Percentiles rank a stretch among this genome's conserved stretches.
phyloP scores from a whole-genome alignment of 768 basidiomycete genomes.

The Cubamyces lactineus region DNA sequence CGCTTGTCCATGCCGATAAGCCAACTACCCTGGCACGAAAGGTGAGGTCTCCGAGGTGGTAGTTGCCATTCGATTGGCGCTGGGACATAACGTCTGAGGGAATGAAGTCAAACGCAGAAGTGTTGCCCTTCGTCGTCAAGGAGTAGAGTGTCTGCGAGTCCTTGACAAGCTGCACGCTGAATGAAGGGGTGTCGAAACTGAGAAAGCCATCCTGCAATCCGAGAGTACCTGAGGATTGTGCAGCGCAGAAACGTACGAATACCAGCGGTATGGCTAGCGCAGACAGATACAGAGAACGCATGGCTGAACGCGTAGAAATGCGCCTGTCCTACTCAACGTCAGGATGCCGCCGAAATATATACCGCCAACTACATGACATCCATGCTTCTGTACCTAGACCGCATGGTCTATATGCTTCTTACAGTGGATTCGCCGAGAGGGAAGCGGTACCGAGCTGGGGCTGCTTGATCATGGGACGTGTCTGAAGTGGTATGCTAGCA shows the following conservation, averaged over 20 bases:
- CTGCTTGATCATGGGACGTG: not conserved
- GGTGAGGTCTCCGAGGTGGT: slow-evolving; percentile 60
- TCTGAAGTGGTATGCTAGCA: too few species aligned
- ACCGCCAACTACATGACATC: not conserved
- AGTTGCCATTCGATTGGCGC: slow-evolving; percentile 50
- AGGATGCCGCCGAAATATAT: not conserved
- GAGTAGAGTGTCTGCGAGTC: slow-evolving; percentile 61
- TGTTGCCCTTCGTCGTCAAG: slow-evolving; percentile 41
- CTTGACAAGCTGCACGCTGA: slow-evolving; percentile 52
- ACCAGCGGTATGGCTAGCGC: not conserved
- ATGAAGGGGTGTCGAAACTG: slow-evolving; percentile 48
- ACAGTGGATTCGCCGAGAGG: not conserved
- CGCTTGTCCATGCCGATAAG: slow-evolving; percentile 48
- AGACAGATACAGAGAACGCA: not conserved
- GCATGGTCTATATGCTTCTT: slow-evolving; percentile 1
- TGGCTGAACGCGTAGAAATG: not conserved
- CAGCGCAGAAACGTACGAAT: not conserved
- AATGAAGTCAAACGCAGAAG: slow-evolving; percentile 51
- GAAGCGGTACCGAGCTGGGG: not conserved
- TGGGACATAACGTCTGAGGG: slow-evolving; percentile 53
- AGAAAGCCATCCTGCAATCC: slow-evolving; percentile 52
- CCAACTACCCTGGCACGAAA: slow-evolving; percentile 53
- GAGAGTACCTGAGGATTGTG: slow-evolving; percentile 36
- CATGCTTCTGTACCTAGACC: not conserved
- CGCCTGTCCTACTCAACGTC: not conserved